phyloP scores from a whole-genome alignment of 495 filamentous ascomycete genomes.

The Talaromyces stipitatus region DNA sequence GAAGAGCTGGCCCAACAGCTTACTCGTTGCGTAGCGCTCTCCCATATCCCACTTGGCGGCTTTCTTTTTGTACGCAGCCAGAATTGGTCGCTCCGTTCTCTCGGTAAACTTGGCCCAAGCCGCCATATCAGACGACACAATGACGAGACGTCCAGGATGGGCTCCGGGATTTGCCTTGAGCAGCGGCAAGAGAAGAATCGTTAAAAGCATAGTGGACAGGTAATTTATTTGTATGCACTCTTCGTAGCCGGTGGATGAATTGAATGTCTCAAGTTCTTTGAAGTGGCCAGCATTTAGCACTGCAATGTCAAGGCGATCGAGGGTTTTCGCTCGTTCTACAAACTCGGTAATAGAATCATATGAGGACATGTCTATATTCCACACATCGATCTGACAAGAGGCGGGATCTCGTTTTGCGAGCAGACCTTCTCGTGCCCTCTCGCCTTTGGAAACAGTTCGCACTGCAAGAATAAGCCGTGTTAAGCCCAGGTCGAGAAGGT shows the following conservation, averaged over 20 bases:
- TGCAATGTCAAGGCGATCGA: neutral
- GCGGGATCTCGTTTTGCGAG: conserved; percentile 6
- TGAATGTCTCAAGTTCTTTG: neutral
- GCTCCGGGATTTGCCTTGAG: conserved; percentile 28
- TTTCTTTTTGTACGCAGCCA: too few species aligned
- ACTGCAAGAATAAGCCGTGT: conserved; percentile 40
- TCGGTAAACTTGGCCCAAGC: too few species aligned
- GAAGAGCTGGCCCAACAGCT: too few species aligned
- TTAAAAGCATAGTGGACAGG: conserved; percentile 40
- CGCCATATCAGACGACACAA: too few species aligned
- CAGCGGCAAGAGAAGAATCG: conserved; percentile 39
- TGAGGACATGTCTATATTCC: conserved; percentile 20
- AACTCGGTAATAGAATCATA: conserved; percentile 40
- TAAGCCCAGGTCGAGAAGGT: conserved; percentile 29
- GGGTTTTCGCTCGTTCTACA: conserved; percentile 16
- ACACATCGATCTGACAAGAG: conserved; percentile 25
- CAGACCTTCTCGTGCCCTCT: conserved; percentile 8
- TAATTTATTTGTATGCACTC: conserved; percentile 23
- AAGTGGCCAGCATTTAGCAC: neutral
- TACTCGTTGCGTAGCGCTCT: too few species aligned
- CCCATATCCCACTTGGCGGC: too few species aligned
- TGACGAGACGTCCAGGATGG: conserved; percentile 29
- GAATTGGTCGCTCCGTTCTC: too few species aligned
- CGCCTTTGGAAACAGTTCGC: conserved; percentile 31
- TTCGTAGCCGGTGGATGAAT: conserved; percentile 38